Base-by-base conservation (phyloP, 2,329 filamentous ascomycete genomes). In the Trichoderma atrobrunneum region DNA sequence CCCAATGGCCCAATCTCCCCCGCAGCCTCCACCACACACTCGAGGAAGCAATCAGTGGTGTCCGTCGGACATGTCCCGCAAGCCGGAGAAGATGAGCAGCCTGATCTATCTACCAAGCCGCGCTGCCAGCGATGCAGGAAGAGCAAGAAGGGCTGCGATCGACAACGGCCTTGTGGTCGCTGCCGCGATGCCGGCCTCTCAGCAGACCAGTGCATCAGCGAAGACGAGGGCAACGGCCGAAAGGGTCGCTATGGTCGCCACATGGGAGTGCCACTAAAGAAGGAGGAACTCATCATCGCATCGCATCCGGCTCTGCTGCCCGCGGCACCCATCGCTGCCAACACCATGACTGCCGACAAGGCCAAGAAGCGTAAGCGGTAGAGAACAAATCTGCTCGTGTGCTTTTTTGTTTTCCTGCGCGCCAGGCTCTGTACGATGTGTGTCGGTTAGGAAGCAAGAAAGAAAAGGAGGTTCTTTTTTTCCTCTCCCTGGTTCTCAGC, bases 101-200 rank as follows among this genome's bases (percentile, higher is more conserved):
- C 95, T 3, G 95, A 99, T 77, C 85, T 98, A 24, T 98, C 95
- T 0, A 95, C 92, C 76, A 98, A 98, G 84, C 96, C 96, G 71
- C 94, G 96, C 74, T 99, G 96, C 86, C 96, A 99, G 82, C 92
- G 96, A 72, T 99, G 96, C 87, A 92, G 96, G 78, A 99, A 99
- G 89, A 98, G 95, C 85, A 99, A 99, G 87, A 99, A 99, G 84
- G 96, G 96, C 14, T 99, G 96, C 80, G 96, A 99, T 84, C 92
- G 96, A 72, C 96, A 98, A 83, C 91, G 96, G 51, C 96, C 96
- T 32, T 99, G 96, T 79, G 93, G 94, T 71, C 90, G 96, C 74
- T 99, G 96, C 89, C 94, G 94, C 81, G 96, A 99, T 83, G 96
- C 96, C 57, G 96, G 96, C 24, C 93, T 99, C 77, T 92, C 93